Percentiles rank a stretch among this genome's conserved stretches.
These are phyloP conservation scores for Ceriops tagal DNA, from an alignment of 345 rosid genomes.

Conservation along the genomic window DNA sequence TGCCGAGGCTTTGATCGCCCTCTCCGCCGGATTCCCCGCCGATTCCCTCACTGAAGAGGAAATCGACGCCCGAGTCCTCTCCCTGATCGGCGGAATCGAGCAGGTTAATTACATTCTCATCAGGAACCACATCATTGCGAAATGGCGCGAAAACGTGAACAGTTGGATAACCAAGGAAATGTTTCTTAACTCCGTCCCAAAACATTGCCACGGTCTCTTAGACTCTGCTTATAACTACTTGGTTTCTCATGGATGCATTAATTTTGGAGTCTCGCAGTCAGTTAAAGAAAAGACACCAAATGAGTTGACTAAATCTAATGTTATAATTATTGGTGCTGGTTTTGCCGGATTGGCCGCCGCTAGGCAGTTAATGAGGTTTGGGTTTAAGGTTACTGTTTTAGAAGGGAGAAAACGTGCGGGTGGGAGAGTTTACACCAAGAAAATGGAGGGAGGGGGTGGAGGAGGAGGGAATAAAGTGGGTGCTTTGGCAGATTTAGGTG, in stretches of 20 bases:
- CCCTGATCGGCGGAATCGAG: conserved; percentile 81
- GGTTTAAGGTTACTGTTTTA: conserved; percentile 80
- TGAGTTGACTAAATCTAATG: conserved; percentile 49
- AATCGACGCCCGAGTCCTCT: conserved; percentile 74
- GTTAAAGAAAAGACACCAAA: conserved; percentile 61
- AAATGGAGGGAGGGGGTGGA: conserved; percentile 65
- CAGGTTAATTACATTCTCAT: conserved; percentile 94
- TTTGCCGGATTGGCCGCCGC: conserved; percentile 89
- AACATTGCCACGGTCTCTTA: conserved; percentile 60
- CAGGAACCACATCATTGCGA: conserved; percentile 79
- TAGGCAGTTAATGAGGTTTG: conserved; percentile 78
- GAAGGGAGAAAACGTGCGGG: conserved; percentile 99
- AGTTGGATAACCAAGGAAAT: conserved; percentile 75
- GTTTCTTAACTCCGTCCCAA: conserved; percentile 60
- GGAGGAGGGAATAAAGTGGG: conserved; percentile 47
- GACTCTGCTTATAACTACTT: conserved; percentile 79
- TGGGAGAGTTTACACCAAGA: conserved; percentile 91
- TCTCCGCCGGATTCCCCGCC: conserved; percentile 92
- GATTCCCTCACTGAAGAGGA: conserved; percentile 89
- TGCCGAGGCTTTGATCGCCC: conserved; percentile 76
- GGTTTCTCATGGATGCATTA: conserved; percentile 71
- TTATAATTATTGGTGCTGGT: conserved; percentile 84
- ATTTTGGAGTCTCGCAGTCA: conserved; percentile 78
- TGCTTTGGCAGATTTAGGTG: conserved; percentile 95
- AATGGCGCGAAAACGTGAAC: conserved; percentile 76